phyloP scores from a whole-genome alignment of 2,329 filamentous ascomycete species.

The Colletotrichum karsti region DNA sequence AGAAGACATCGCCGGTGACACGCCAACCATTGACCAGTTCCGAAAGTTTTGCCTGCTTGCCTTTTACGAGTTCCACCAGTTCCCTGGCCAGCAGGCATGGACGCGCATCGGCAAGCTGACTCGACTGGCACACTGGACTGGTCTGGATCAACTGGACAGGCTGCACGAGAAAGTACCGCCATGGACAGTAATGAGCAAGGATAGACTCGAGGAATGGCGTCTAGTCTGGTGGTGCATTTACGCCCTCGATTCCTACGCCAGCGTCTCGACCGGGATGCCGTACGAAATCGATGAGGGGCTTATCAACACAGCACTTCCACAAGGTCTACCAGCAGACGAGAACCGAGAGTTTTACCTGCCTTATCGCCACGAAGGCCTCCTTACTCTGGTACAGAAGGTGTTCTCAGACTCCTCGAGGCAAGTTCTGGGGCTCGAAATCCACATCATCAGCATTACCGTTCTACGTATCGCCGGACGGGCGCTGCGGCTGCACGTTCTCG shows the following conservation, averaged over 20 bases:
- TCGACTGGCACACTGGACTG: background rate
- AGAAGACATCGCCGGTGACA: background rate
- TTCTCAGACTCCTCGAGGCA: background rate
- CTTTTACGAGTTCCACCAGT: conserved; percentile 30
- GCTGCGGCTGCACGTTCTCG: background rate
- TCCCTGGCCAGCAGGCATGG: conserved; percentile 31
- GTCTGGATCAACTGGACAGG: background rate
- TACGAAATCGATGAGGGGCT: conserved; percentile 5
- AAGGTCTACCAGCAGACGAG: background rate
- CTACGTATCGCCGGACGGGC: background rate
- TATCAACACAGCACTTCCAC: background rate
- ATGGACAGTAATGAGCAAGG: conserved; percentile 1
- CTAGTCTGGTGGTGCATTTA: conserved; percentile 31
- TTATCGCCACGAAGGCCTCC: background rate
- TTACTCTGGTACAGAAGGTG: background rate
- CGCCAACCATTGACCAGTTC: conserved; percentile 23
- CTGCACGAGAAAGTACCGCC: background rate
- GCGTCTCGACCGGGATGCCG: conserved; percentile 23
- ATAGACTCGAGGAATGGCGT: conserved; percentile 26
- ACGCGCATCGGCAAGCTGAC: conserved; percentile 23
- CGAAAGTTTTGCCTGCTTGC: conserved; percentile 23
- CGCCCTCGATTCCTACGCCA: conserved; percentile 30
- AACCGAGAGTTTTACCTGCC: background rate
- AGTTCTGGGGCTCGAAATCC: background rate
- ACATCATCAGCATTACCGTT: background rate